Base-by-base conservation (phyloP, 352 stramenopile genomes). In the Pythium biforme region DNA sequence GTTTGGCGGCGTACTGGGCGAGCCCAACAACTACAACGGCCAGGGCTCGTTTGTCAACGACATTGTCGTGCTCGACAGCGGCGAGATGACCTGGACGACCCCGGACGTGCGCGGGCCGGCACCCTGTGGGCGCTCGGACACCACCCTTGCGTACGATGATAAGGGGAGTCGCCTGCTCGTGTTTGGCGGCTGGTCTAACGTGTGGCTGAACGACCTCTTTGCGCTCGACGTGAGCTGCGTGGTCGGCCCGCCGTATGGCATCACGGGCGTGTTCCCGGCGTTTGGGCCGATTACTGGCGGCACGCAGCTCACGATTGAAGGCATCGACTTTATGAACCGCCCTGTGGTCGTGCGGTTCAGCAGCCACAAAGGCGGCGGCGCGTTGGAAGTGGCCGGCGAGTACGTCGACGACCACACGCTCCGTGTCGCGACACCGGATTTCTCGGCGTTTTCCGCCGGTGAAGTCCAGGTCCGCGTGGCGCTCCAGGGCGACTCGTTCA, bases 131-230 rank as follows among this genome's bases (percentile, higher is more conserved):
- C 87, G 96, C 56, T 86, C 93, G 9, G 96, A 99, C 72, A 88
- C 93, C 52, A 94, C 91, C n/a, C 88, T 98, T 26, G 83, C 83
- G 2, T 98, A 98, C 73, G 96, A 98, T 47, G 83, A 92, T 70
- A 95, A 96, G 52, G 85, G 86, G 34, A 95, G 87, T 33, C 80
- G 90, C 0, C 64, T 99, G 19, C 70, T 99, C 27, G 68, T 99
- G 26, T 99, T 98, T 69, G 96, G 96, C 22, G 96, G 96, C 27
- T 99, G 96, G 96, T 90, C 93, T 1, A 98, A 98, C 59, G 78
- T 89, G 33, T 99, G 96, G 95, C 77, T 96, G 23, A 87, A 94
- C 55, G 88, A 98, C 50, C 73, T 97, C n/a, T 94, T 86, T 62
- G 76, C 84, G 11, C 92, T 98, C 29, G 92, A 98, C 47, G 95